Evolutionary conservation across 192 early-diverging fungal genomes (phyloP).

Genomic region (Rhizophagus sp.): DNA sequence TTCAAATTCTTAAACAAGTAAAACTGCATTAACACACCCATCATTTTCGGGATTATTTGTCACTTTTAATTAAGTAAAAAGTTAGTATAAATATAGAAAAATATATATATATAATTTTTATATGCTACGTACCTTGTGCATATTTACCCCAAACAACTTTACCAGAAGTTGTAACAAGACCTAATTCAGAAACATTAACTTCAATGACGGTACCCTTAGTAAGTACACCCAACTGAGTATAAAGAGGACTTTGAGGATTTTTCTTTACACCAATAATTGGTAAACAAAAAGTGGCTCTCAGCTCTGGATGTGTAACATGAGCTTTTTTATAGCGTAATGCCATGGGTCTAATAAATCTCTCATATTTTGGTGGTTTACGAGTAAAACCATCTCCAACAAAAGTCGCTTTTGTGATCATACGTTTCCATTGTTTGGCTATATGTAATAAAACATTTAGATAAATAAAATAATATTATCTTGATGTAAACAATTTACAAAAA

Average conservation of each 20-base stretch:
- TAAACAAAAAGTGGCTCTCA: slow-evolving; percentile 95
- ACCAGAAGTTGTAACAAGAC: slow-evolving; percentile 79
- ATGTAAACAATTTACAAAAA: not conserved
- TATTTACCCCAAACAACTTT: slow-evolving; percentile 99
- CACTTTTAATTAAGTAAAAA: slow-evolving; percentile 39
- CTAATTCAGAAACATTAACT: slow-evolving; percentile 45
- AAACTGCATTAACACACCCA: slow-evolving; percentile 91
- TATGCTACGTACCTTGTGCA: slow-evolving; percentile 54
- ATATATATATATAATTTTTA: not conserved
- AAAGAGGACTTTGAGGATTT: slow-evolving; percentile 94
- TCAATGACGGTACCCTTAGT: slow-evolving; percentile 99
- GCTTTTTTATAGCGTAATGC: slow-evolving; percentile 98
- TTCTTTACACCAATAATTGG: slow-evolving; percentile 99
- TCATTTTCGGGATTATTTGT: slow-evolving; percentile 99
- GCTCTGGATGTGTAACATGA: slow-evolving; percentile 98
- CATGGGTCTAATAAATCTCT: slow-evolving; percentile 97
- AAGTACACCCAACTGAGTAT: slow-evolving; percentile 95
- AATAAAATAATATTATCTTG: not conserved
- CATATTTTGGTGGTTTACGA: slow-evolving; percentile 99
- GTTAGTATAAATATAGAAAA: not conserved
- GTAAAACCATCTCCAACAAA: slow-evolving; percentile 99
- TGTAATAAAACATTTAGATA: slow-evolving; percentile 8
- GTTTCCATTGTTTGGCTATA: slow-evolving; percentile 92
- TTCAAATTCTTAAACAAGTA: slow-evolving; percentile 71
- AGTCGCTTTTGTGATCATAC: slow-evolving; percentile 97